Evolutionary conservation across 345 rosid genomes (phyloP), one percentile per base, ranked within the genome.

Genomic region (Noccaea caerulescens): DNA sequence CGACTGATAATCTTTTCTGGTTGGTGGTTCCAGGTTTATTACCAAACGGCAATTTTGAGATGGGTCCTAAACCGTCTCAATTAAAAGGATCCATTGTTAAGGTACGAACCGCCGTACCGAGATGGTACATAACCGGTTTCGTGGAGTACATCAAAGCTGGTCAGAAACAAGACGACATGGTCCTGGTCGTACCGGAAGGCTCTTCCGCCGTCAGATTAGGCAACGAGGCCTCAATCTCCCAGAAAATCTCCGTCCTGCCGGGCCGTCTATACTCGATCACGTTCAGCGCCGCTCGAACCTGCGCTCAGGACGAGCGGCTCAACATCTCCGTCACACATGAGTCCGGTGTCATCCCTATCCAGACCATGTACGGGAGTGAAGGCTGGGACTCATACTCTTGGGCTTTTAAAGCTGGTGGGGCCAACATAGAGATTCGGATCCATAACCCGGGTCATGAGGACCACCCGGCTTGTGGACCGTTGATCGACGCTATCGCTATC

Each of bases 141-240:
- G 92, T 89, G 0, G 97, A 93, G 87, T 93, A 87, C 90, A 89
- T 93, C 11, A 83, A 83, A 73, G 87, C 91, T 3, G 98, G 97
- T 4, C 94, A 93, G 7, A 91, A 81, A 70, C 97, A 93, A 81
- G 91, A 87, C 0, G 96, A 91, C 72, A 91, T 93, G 98, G 41
- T 91, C 38, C 82, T 93, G 0, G 77, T 87, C 5, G 98, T 93
- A 1, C 98, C 98, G 1, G 82, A 72, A 14, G 98, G 98, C 39
- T 66, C 62, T 9, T 81, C 63, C 1, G 97, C 98, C 0, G 84
- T 93, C 1, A 55, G 98, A 49, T 71, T 93, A 43, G 98, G 98
- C 52, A 87, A 93, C 49, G 89, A 87, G 12, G 97, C 96, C 30
- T 79, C 82, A 0, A 81, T 93, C 41, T 87, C 88, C 56, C 94